These are phyloP conservation scores for Phytophthora pisi DNA, from an alignment of 352 stramenopile species.

Conservation along the genomic window DNA sequence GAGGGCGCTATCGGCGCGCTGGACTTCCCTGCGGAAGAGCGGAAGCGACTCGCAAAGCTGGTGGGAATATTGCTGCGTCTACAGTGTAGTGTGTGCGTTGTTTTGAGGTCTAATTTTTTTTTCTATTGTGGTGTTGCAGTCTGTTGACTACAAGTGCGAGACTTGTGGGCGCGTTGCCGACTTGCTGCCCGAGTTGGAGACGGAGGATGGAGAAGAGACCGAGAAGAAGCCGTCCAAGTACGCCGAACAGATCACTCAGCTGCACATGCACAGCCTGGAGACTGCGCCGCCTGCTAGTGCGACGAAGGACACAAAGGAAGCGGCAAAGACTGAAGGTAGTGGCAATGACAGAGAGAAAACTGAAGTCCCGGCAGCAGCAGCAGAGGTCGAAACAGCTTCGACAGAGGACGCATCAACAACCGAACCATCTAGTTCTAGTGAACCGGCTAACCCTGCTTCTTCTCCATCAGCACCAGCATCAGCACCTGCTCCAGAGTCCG, in stretches of 20 bases:
- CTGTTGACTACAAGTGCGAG: constrained; percentile 78
- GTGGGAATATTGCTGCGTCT: constrained; percentile 26
- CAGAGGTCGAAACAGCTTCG: constrained; percentile 11
- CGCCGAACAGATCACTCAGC: constrained; percentile 77
- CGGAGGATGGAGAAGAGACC: constrained; percentile 17
- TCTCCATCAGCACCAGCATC: constrained; percentile 1
- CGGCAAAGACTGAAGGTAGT: background rate
- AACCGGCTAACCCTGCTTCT: background rate
- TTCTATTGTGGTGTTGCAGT: constrained; percentile 41
- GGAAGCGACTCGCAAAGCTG: constrained; percentile 65
- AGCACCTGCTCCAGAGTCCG: constrained; percentile 9
- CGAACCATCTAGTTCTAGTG: constrained; percentile 11
- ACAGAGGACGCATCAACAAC: constrained; percentile 9
- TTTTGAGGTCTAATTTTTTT: background rate
- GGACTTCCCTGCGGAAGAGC: constrained; percentile 74
- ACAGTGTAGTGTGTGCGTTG: too few relatives aligned
- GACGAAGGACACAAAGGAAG: constrained; percentile 23
- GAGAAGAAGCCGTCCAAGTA: constrained; percentile 70
- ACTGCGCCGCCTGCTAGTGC: constrained; percentile 8
- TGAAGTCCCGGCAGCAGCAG: background rate
- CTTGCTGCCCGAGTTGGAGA: constrained; percentile 64
- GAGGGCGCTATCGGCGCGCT: constrained; percentile 85
- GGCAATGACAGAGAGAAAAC: constrained; percentile 2
- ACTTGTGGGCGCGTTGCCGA: constrained; percentile 71
- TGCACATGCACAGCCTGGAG: constrained; percentile 83